Conservation (phyloP, 768 basidiomycete genomes). For the Lactifluus rugatus region DNA sequence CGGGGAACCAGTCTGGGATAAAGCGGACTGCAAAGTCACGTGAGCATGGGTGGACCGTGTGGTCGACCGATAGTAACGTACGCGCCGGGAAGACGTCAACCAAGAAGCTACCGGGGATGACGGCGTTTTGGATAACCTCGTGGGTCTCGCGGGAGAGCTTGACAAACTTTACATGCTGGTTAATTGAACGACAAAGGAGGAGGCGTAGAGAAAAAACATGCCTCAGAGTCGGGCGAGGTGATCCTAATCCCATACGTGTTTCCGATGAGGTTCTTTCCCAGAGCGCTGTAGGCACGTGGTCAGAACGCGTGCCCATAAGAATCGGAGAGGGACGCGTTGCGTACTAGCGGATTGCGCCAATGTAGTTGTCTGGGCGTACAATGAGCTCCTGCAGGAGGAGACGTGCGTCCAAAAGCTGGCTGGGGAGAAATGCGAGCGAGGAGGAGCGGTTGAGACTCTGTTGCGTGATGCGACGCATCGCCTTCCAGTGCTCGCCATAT, state of each 20-base stretch:
- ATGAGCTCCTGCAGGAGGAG: conserved; percentile 16
- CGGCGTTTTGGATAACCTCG: conserved; percentile 19
- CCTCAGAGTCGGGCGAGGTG: conserved; percentile 15
- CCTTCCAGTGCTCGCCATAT: conserved; percentile 18
- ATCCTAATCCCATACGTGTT: conserved; percentile 19
- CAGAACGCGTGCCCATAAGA: neutral
- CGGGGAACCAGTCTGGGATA: conserved; percentile 19
- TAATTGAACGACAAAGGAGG: neutral
- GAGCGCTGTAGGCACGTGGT: conserved; percentile 14
- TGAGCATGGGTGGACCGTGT: neutral
- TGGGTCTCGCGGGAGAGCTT: conserved; percentile 18
- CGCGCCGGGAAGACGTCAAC: conserved; percentile 16
- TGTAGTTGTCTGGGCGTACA: conserved; percentile 6
- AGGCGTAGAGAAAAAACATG: neutral
- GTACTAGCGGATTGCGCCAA: conserved; percentile 16
- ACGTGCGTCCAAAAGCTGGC: conserved; percentile 15
- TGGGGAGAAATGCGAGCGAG: conserved; percentile 11
- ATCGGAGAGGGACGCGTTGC: neutral
- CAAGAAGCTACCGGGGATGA: conserved; percentile 18
- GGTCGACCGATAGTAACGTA: neutral
- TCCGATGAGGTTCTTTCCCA: conserved; percentile 18
- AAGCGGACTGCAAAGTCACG: conserved; percentile 15
- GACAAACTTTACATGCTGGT: conserved; percentile 3
- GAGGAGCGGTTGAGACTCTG: conserved; percentile 18
- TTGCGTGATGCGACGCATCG: conserved; percentile 18